These are phyloP conservation scores for Dalechampia spathulata DNA, from an alignment of 441 rosid species.

Conservation along the genomic window DNA sequence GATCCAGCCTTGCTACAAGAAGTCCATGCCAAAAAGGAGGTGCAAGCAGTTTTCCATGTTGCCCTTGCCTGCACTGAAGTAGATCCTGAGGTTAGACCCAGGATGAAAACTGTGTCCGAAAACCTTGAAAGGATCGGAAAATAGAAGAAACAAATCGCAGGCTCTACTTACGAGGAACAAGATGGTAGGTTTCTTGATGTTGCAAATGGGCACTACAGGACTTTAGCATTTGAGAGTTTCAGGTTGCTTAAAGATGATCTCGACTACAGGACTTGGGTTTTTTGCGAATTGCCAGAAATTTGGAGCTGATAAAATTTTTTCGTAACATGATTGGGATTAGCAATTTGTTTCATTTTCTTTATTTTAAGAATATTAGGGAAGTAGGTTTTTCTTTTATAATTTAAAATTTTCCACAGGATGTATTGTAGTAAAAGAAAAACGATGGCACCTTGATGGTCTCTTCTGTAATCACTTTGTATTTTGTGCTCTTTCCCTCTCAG, in stretches of 20 bases:
- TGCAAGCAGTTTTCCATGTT: slow-evolving; percentile 66
- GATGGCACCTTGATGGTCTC: no score
- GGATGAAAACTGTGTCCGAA: slow-evolving; percentile 88
- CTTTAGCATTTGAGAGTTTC: neutral
- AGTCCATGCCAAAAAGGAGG: slow-evolving; percentile 90
- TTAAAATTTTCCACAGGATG: slow-evolving; percentile 18
- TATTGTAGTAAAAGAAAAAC: slow-evolving; percentile 19
- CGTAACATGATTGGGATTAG: no score
- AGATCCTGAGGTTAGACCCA: slow-evolving; percentile 81
- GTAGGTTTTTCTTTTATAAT: slow-evolving; percentile 17
- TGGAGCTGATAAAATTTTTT: no score
- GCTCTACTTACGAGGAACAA: neutral
- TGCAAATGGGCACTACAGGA: slow-evolving; percentile 1
- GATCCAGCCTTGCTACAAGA: slow-evolving; percentile 78
- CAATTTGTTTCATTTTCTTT: no score
- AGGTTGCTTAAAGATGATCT: slow-evolving; percentile 1
- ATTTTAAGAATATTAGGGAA: slow-evolving; percentile 5
- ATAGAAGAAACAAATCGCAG: slow-evolving; percentile 1
- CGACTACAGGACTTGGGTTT: neutral
- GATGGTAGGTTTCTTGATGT: neutral
- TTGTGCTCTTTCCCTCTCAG: no score
- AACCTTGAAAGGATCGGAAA: slow-evolving; percentile 71
- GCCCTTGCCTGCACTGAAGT: slow-evolving; percentile 80
- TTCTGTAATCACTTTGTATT: no score
- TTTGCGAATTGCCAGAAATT: neutral